Evolutionary conservation across 129 eudicot species (phyloP).

Genomic region (Smallanthus sonchifolius): DNA sequence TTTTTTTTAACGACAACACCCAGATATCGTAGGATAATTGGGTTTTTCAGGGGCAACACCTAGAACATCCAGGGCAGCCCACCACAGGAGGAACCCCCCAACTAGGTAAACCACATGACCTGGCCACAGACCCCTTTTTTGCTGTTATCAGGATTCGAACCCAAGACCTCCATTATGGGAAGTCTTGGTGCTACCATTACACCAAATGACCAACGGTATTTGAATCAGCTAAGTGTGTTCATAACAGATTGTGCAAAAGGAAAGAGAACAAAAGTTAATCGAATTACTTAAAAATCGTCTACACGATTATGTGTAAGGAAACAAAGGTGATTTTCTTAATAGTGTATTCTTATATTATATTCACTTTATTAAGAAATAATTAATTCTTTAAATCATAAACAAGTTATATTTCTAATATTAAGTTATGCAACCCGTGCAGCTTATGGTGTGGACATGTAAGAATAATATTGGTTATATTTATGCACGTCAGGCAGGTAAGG

Average conservation of each 20-base stretch:
- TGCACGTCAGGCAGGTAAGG: slow-evolving; percentile 88
- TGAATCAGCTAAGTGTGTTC: slow-evolving; percentile 18
- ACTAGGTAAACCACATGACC: too few species aligned
- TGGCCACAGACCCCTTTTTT: too few species aligned
- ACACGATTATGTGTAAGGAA: slow-evolving; percentile 71
- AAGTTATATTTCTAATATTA: background rate
- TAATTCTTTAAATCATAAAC: background rate
- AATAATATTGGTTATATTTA: slow-evolving; percentile 94
- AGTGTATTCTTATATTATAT: background rate
- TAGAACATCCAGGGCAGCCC: too few species aligned
- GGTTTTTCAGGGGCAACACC: too few species aligned
- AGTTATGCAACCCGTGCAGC: slow-evolving; percentile 45
- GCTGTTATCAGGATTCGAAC: too few species aligned
- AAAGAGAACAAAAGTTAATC: slow-evolving; percentile 84
- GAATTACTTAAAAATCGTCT: slow-evolving; percentile 67
- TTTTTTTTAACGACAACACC: too few species aligned
- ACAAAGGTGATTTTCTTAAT: slow-evolving; percentile 67
- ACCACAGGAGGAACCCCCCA: too few species aligned
- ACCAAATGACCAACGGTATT: too few species aligned
- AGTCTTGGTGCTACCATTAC: too few species aligned
- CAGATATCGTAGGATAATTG: too few species aligned
- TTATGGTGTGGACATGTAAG: slow-evolving; percentile 94
- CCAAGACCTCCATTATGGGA: too few species aligned
- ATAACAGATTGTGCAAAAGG: slow-evolving; percentile 76
- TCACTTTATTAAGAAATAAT: background rate